Evolutionary conservation across 1,139 yeast genomes (phyloP), one percentile per base, ranked within the genome.

Genomic region (Kazachstania sp.): DNA sequence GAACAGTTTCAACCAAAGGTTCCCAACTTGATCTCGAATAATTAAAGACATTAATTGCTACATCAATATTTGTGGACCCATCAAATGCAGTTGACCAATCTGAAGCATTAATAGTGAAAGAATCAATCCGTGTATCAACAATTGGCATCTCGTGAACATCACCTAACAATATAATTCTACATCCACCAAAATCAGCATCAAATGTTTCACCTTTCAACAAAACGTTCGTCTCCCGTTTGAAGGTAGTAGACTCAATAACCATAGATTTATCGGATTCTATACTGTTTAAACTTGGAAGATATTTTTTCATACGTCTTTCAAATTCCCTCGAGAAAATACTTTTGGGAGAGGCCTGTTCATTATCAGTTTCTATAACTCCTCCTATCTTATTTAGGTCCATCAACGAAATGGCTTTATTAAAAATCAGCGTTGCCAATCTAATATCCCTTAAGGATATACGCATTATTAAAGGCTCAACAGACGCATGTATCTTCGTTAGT

Each of bases 1-100:
- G 84, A 86, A 95, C 86, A 0, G 92, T 82, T 58, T 94, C 98
- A 44, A 92, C 65, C 42, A 94, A 70, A 0, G 98, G 97, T 58
- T 94, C 98, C 99, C 99, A 94, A 0, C 94, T 79, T 0, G 97
- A 88, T 55, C 87, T 80, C 0, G 97, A 79, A 61, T 90, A 90
- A 63, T 92, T 92, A 71, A 84, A 92, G 23, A 90, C 80, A 63
- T 90, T 92, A 12, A 85, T 76, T 54, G 72, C 79, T 0, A 88
- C 76, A 55, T 81, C 86, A 30, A 90, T 67, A 30, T 79, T 79
- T 0, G 84, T 73, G 52, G 82, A 84, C 0, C 90, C 86, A 56
- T 79, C 81, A 47, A 86, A 67, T 54, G 87, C 94, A 1, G 94
- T 81, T 0, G 96, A 84, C 99, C 99, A 94, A 60, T 92, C 86